A percentile compares a stretch with the other conserved stretches of the same genome.
phyloP scores from a whole-genome alignment of 495 filamentous ascomycete genomes.

The Astrothelium subdiscretum region DNA sequence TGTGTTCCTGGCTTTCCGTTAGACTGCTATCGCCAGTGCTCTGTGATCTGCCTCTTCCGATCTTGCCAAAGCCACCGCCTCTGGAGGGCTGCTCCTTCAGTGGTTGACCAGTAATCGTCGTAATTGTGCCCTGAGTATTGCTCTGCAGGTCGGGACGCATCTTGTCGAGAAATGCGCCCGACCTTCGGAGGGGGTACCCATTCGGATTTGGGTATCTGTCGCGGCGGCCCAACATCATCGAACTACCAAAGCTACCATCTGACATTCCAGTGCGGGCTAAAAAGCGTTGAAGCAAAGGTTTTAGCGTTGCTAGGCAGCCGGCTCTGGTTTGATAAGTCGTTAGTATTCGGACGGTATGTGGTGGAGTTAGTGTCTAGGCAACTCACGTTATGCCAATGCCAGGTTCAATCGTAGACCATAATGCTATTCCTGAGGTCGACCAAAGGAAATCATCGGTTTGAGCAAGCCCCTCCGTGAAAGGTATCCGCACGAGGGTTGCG shows the following conservation, averaged over 20 bases:
- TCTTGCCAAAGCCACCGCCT: neutral
- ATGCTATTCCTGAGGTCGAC: slow-evolving; percentile 26
- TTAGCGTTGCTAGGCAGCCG: slow-evolving; percentile 31
- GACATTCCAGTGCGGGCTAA: neutral
- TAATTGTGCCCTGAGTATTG: neutral
- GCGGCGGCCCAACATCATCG: neutral
- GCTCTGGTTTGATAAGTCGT: slow-evolving; percentile 8
- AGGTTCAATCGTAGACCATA: slow-evolving; percentile 32
- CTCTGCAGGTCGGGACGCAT: neutral
- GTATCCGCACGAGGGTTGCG: slow-evolving; percentile 33
- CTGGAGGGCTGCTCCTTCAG: neutral
- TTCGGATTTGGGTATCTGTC: neutral
- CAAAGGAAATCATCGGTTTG: slow-evolving; percentile 22
- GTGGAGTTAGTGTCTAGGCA: neutral
- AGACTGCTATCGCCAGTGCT: neutral
- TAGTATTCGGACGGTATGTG: neutral
- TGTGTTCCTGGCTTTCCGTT: neutral
- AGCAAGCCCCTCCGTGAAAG: slow-evolving; percentile 25
- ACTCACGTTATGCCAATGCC: slow-evolving; percentile 27
- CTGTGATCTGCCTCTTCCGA: neutral
- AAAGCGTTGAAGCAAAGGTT: slow-evolving; percentile 20
- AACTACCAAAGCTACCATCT: neutral
- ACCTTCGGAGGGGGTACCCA: neutral
- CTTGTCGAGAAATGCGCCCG: neutral
- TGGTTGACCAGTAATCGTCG: neutral